Conservation (phyloP, 2,329 filamentous ascomycete species). For the Zasmidium cellare region DNA sequence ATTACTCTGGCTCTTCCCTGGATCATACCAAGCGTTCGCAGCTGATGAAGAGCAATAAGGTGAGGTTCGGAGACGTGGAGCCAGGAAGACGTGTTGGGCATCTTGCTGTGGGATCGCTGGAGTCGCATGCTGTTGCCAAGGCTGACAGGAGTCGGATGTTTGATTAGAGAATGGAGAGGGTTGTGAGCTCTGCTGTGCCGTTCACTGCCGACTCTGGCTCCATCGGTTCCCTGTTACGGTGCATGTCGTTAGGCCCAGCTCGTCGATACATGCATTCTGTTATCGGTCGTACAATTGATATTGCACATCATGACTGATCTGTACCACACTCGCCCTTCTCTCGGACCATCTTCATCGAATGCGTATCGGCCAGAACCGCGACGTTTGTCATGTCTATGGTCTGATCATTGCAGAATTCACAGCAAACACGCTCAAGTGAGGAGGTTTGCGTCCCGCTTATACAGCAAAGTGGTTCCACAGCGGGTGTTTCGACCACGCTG, state of each 20-base stretch:
- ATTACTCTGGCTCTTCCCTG: neutral
- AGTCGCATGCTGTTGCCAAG: too few species aligned
- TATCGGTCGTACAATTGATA: too few species aligned
- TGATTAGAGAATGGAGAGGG: too few species aligned
- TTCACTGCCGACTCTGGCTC: too few species aligned
- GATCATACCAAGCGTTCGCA: neutral
- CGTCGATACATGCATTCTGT: too few species aligned
- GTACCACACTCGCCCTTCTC: neutral
- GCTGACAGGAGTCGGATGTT: too few species aligned
- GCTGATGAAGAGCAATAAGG: neutral
- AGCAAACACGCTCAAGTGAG: too few species aligned
- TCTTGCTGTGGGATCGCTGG: neutral
- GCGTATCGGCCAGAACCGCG: neutral
- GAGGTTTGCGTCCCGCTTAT: neutral
- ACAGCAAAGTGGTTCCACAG: neutral
- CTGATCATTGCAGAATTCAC: neutral
- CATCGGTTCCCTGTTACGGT: too few species aligned
- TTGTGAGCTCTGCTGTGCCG: too few species aligned
- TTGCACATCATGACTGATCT: too few species aligned
- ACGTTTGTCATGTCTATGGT: neutral
- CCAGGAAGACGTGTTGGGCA: conserved; percentile 1
- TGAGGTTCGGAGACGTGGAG: conserved; percentile 8
- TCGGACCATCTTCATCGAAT: neutral
- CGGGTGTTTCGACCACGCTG: neutral
- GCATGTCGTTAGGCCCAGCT: too few species aligned